phyloP scores from a whole-genome alignment of 768 basidiomycete genomes.

The Mycena polygramma region DNA sequence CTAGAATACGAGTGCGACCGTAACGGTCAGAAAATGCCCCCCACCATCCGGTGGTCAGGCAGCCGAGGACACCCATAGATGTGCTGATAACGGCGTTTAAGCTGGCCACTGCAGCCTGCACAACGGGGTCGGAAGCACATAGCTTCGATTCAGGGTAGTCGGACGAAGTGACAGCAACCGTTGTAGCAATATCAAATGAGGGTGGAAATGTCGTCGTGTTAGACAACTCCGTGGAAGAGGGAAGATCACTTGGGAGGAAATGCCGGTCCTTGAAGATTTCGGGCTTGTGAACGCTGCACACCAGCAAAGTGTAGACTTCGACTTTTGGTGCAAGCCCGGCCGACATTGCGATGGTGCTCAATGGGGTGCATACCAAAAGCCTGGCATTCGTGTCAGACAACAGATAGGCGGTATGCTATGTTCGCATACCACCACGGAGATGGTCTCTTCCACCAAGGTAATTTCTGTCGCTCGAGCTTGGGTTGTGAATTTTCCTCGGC shows the following conservation, averaged over 20 bases:
- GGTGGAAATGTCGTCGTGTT: slow-evolving; percentile 31
- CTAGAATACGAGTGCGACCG: slow-evolving; percentile 66
- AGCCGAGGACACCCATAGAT: slow-evolving; percentile 78
- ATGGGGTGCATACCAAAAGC: slow-evolving; percentile 67
- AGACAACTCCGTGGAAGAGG: slow-evolving; percentile 11
- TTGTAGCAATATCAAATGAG: slow-evolving; percentile 29
- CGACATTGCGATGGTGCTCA: slow-evolving; percentile 67
- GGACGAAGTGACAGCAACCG: background rate
- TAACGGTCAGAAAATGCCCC: slow-evolving; percentile 74
- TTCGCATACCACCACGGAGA: slow-evolving; percentile 77
- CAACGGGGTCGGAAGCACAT: slow-evolving; percentile 78
- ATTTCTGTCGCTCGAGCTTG: slow-evolving; percentile 41
- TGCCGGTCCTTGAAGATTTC: slow-evolving; percentile 56
- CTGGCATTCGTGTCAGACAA: slow-evolving; percentile 52
- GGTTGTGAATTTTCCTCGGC: slow-evolving; percentile 34
- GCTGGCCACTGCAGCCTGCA: slow-evolving; percentile 79
- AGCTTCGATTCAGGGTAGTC: slow-evolving; percentile 36
- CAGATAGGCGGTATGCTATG: background rate
- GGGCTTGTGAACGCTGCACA: slow-evolving; percentile 76
- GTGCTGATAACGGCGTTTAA: slow-evolving; percentile 72
- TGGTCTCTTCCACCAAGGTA: slow-evolving; percentile 84
- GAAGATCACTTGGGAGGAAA: background rate
- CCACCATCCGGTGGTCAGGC: slow-evolving; percentile 90
- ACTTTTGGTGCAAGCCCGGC: slow-evolving; percentile 78
- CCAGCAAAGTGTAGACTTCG: slow-evolving; percentile 81